Conservation (phyloP, 441 rosid genomes). For the Gossypium gossypioides region DNA sequence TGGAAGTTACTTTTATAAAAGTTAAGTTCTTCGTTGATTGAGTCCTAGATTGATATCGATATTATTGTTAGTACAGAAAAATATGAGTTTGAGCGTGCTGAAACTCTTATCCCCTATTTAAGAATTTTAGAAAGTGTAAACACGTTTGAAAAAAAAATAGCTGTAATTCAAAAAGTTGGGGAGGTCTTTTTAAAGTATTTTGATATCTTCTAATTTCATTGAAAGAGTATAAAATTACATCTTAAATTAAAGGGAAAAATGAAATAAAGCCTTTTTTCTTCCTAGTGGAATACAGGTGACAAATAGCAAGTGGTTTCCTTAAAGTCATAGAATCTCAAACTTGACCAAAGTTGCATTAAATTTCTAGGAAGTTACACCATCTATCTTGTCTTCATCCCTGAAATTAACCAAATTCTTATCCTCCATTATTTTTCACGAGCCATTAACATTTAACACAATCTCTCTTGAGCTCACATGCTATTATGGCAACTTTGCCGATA, state of each 20-base stretch:
- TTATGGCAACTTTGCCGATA: neutral
- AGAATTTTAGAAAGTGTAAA: no score
- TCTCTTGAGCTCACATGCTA: neutral
- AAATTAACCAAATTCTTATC: neutral
- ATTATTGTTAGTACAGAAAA: accelerated
- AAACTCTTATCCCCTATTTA: no score
- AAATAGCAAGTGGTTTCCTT: neutral
- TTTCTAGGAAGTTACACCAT: neutral
- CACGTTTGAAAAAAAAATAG: no score
- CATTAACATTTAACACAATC: neutral
- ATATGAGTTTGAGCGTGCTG: no score
- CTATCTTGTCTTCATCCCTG: neutral
- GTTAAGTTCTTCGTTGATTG: no score
- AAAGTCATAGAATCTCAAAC: neutral
- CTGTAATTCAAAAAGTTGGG: no score
- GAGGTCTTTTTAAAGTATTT: no score
- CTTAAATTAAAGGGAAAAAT: no score
- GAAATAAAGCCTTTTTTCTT: neutral
- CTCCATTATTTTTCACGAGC: neutral
- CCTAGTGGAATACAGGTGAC: neutral
- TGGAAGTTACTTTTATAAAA: no score
- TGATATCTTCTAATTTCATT: no score
- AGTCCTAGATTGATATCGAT: accelerated
- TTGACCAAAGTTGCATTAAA: neutral
- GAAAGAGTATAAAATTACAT: no score